Percentiles rank a stretch among this genome's conserved stretches.
Evolutionary conservation across 805 yeast genomes (phyloP).

Genomic region (Candida saitoana): DNA sequence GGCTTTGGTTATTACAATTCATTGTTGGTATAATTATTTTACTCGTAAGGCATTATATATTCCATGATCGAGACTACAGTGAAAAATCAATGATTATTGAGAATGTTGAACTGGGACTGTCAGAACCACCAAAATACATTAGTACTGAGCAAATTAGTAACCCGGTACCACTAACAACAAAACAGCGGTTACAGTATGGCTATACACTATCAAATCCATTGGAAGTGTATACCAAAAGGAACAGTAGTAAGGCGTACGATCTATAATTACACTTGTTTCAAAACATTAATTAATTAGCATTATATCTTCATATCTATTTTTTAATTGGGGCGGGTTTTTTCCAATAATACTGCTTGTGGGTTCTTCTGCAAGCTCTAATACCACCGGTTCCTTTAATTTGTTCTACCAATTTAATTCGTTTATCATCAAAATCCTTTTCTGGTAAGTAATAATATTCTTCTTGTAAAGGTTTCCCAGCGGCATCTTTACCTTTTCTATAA

Average conservation of each 20-base stretch:
- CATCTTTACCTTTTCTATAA: constrained; percentile 87
- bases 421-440: constrained; percentile 71
- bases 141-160: constrained; percentile 15
- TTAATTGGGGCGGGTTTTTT: constrained; percentile 52
- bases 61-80: neutral
- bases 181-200: constrained; percentile 22
- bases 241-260: neutral
- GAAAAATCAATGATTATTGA: neutral
- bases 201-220: constrained; percentile 20
- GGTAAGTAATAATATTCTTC: constrained; percentile 90
- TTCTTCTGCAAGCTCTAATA: constrained; percentile 84
- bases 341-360: constrained; percentile 87
- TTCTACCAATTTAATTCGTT: constrained; percentile 66
- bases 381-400: constrained; percentile 77
- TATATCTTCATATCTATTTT: constrained; percentile 17
- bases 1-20: constrained; percentile 47
- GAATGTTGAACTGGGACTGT: neutral
- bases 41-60: neutral
- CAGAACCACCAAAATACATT: neutral
- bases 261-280: too few species aligned
- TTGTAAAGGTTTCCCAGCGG: constrained; percentile 91
- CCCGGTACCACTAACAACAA: constrained; percentile 24
- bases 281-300: too few species aligned
- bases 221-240: neutral
- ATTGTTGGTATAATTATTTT: constrained; percentile 29